These are phyloP conservation scores for Stagonosporopsis rhizophila DNA, from an alignment of 2,329 filamentous ascomycete species.

Conservation along the genomic window DNA sequence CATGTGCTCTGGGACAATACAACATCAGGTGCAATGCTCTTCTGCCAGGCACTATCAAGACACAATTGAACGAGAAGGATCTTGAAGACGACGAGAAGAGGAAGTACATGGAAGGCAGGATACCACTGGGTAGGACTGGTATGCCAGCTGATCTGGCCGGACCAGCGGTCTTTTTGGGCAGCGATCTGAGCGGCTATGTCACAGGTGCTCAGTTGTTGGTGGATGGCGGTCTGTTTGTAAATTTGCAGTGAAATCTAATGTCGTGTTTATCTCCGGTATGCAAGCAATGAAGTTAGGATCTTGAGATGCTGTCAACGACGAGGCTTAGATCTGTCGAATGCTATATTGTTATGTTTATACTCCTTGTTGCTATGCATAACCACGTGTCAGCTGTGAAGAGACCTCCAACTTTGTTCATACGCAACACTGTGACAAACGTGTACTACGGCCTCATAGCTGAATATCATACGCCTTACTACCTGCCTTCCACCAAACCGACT, in stretches of 20 bases:
- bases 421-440: neutral
- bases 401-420: neutral
- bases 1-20: conserved; percentile 78
- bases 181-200: conserved; percentile 65
- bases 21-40: conserved; percentile 83
- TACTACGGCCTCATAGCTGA: neutral
- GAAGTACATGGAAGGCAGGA: conserved; percentile 79
- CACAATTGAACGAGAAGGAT: conserved; percentile 85
- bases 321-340: no score
- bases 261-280: neutral
- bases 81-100: conserved; percentile 75
- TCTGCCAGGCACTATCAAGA: conserved; percentile 81
- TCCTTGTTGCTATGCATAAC: no score
- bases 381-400: neutral
- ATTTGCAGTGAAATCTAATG: conserved; percentile 66
- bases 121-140: conserved; percentile 67
- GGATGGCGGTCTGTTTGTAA: conserved; percentile 89
- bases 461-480: conserved; percentile 72
- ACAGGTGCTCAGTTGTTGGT: conserved; percentile 84
- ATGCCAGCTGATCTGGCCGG: conserved; percentile 74
- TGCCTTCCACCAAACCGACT: conserved; percentile 74
- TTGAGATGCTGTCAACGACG: no score
- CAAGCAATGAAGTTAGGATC: no score
- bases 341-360: no score
- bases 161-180: conserved; percentile 84